phyloP scores from a whole-genome alignment of 129 eudicot species.

The Saussurea involucrata region DNA sequence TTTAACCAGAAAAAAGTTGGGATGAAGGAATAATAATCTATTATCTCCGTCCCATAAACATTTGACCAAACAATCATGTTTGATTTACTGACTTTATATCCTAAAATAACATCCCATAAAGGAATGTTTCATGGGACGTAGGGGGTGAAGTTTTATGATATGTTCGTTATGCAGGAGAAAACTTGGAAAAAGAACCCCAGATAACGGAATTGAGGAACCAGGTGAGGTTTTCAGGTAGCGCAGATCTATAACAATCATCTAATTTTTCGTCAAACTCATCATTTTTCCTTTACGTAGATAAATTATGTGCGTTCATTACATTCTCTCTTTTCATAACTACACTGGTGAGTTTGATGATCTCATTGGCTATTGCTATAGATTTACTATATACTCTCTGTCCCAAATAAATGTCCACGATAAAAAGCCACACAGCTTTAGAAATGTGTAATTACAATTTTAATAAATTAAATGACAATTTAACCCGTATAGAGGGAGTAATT shows the following conservation, averaged over 20 bases:
- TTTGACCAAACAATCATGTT: not conserved
- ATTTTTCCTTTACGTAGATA: not conserved
- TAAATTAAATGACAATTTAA: not conserved
- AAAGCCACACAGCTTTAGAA: not conserved
- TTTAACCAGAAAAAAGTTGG: not conserved
- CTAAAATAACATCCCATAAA: not conserved
- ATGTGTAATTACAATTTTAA: not conserved
- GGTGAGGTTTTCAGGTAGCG: slow-evolving; percentile 35
- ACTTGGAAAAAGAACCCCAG: slow-evolving; percentile 82
- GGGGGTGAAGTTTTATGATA: not conserved
- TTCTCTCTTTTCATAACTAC: not conserved
- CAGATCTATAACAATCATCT: not conserved
- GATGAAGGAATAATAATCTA: not conserved
- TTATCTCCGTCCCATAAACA: not conserved
- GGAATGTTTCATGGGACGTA: not conserved
- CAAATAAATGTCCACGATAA: not conserved
- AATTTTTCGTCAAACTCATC: not conserved
- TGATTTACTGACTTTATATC: not conserved
- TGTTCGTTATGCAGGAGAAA: slow-evolving; percentile 51
- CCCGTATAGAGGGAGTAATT: not conserved
- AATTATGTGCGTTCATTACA: not conserved
- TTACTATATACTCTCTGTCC: not conserved
- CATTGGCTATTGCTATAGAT: slow-evolving; percentile 1
- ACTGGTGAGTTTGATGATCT: not conserved
- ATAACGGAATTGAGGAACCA: slow-evolving; percentile 84